Evolutionary conservation across 2,329 filamentous ascomycete genomes (phyloP).

Genomic region (Aspergillus niger): DNA sequence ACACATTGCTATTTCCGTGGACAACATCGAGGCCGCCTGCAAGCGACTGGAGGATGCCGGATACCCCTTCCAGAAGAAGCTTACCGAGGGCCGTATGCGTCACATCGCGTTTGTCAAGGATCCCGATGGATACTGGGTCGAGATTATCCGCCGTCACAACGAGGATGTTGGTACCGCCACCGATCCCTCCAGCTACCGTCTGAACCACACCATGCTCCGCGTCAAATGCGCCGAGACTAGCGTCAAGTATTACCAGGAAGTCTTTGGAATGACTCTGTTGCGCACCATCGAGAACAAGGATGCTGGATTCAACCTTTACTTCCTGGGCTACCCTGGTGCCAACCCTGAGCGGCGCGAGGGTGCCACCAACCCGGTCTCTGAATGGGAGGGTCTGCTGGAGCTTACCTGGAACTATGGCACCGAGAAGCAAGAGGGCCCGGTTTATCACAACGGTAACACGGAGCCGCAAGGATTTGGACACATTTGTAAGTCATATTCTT

Average conservation of each 20-base stretch:
- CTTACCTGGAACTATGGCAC: slow-evolving; percentile 78
- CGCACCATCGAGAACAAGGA: slow-evolving; percentile 70
- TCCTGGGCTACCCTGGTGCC: slow-evolving; percentile 74
- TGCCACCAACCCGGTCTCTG: slow-evolving; percentile 60
- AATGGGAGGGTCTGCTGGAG: slow-evolving; percentile 82
- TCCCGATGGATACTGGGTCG: slow-evolving; percentile 77
- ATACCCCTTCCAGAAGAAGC: slow-evolving; percentile 93
- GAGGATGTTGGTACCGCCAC: slow-evolving; percentile 72
- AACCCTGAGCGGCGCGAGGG: slow-evolving; percentile 55
- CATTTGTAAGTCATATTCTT: slow-evolving; percentile 64
- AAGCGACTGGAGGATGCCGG: slow-evolving; percentile 85
- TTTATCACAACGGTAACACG: slow-evolving; percentile 93
- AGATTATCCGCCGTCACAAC: slow-evolving; percentile 66
- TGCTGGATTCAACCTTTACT: slow-evolving; percentile 85
- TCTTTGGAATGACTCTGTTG: slow-evolving; percentile 83
- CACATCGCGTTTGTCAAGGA: slow-evolving; percentile 89
- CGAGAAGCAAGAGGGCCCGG: slow-evolving; percentile 75
- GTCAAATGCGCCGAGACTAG: slow-evolving; percentile 79
- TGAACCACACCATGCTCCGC: slow-evolving; percentile 76
- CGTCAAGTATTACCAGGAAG: slow-evolving; percentile 78
- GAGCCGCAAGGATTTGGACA: slow-evolving; percentile 94
- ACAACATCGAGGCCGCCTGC: slow-evolving; percentile 87
- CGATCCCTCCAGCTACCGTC: slow-evolving; percentile 71
- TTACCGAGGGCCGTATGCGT: slow-evolving; percentile 83
- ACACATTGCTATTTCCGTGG: slow-evolving; percentile 80